Evolutionary conservation across 2,329 filamentous ascomycete species (phyloP).

Genomic region (Eurotiales sp.): DNA sequence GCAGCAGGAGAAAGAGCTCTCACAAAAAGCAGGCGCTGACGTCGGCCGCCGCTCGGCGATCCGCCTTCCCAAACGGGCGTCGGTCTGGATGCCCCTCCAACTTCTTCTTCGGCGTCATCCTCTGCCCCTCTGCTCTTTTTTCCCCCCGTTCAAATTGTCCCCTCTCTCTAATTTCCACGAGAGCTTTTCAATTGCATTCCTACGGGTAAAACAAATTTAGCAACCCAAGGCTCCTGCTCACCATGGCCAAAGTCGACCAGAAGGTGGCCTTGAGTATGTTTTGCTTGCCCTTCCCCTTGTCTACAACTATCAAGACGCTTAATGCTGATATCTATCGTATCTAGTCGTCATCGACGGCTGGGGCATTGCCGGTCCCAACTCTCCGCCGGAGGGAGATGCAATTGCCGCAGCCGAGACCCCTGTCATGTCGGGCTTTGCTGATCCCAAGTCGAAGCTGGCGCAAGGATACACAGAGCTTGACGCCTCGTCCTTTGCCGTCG

Average conservation of each 20-base stretch:
- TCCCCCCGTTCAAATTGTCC: slow-evolving; percentile 13
- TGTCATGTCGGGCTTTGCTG: slow-evolving; percentile 82
- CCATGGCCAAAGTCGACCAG: slow-evolving; percentile 65
- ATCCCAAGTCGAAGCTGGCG: slow-evolving; percentile 63
- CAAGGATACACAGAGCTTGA: slow-evolving; percentile 91
- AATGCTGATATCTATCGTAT: slow-evolving; percentile 37
- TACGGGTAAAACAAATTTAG: too few relatives aligned
- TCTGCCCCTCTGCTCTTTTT: slow-evolving; percentile 9
- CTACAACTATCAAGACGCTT: background rate
- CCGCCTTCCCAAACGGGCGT: slow-evolving; percentile 28
- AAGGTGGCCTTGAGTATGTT: slow-evolving; percentile 64
- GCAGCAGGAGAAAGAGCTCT: slow-evolving; percentile 22
- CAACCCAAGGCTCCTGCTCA: slow-evolving; percentile 24
- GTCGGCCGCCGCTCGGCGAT: slow-evolving; percentile 19
- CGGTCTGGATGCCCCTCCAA: slow-evolving; percentile 15
- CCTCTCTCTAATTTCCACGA: background rate
- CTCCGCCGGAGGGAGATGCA: slow-evolving; percentile 86
- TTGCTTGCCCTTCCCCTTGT: background rate
- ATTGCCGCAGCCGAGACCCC: slow-evolving; percentile 92
- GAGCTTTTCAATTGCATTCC: slow-evolving; percentile 2
- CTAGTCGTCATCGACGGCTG: slow-evolving; percentile 98
- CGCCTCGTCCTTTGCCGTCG: slow-evolving; percentile 91
- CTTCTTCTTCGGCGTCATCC: too few relatives aligned
- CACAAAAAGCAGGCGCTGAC: too few relatives aligned
- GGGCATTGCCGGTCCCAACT: slow-evolving; percentile 79